A percentile compares a stretch with the other conserved stretches of the same genome.
Conservation (phyloP, 2,329 filamentous ascomycete species). For the Penicillium sp. region DNA sequence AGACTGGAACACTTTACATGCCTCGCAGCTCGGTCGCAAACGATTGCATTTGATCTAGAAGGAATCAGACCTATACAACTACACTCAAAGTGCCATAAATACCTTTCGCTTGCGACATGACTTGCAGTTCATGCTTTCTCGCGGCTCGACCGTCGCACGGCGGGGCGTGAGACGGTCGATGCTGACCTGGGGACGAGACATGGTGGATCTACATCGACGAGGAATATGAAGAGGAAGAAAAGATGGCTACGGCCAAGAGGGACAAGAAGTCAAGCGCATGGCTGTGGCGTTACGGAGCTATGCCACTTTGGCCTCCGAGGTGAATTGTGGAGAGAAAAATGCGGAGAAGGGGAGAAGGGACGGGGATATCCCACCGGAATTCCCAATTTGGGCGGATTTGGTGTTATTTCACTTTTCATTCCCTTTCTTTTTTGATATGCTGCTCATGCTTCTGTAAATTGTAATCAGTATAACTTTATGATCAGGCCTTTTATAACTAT, state of each 20-base stretch:
- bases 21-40: constrained; percentile 77
- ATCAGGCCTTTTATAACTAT: too few species aligned
- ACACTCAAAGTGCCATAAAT: constrained; percentile 19
- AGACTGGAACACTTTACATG: constrained; percentile 84
- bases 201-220: constrained; percentile 32
- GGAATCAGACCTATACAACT: neutral
- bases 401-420: neutral
- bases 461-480: too few species aligned
- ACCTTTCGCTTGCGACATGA: constrained; percentile 91
- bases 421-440: neutral
- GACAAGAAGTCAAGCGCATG: constrained; percentile 9
- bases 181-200: constrained; percentile 73
- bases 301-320: neutral
- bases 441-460: too few species aligned
- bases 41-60: constrained; percentile 86
- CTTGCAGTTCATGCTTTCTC: constrained; percentile 94
- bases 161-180: constrained; percentile 73
- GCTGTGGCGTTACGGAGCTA: constrained; percentile 9
- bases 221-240: constrained; percentile 9
- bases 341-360: constrained; percentile 19
- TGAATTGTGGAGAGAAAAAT: constrained; percentile 15
- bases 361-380: constrained; percentile 13
- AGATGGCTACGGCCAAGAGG: constrained; percentile 3
- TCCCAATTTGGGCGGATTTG: neutral
- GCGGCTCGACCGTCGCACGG: constrained; percentile 68